phyloP scores from a whole-genome alignment of 768 basidiomycete genomes.

The Pulveroboletus sp. region DNA sequence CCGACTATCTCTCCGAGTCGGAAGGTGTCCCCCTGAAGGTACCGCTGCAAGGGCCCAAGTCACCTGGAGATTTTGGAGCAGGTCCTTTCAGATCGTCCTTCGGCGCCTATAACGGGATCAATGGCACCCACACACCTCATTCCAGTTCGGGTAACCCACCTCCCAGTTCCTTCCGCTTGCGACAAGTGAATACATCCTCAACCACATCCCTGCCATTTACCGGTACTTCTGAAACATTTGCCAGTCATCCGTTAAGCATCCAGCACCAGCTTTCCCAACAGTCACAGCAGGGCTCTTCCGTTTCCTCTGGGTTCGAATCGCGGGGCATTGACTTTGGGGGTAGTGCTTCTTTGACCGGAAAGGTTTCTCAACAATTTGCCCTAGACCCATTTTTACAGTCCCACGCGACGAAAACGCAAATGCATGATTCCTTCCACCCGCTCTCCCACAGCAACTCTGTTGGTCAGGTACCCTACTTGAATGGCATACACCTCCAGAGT shows the following conservation, averaged over 20 bases:
- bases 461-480: slow-evolving; percentile 35
- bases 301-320: slow-evolving; percentile 25
- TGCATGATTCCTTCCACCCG: slow-evolving; percentile 33
- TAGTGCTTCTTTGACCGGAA: slow-evolving; percentile 22
- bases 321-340: slow-evolving; percentile 33
- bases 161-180: slow-evolving; percentile 34
- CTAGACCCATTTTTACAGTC: slow-evolving; percentile 34
- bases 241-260: slow-evolving; percentile 25
- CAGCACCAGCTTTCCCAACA: slow-evolving; percentile 35
- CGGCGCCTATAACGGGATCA: slow-evolving; percentile 30
- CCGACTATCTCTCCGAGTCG: slow-evolving; percentile 35
- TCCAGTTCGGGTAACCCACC: slow-evolving; percentile 29
- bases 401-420: slow-evolving; percentile 26
- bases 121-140: slow-evolving; percentile 20
- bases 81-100: slow-evolving; percentile 36
- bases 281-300: slow-evolving; percentile 28
- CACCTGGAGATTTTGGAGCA: slow-evolving; percentile 33
- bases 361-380: slow-evolving; percentile 31
- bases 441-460: slow-evolving; percentile 31
- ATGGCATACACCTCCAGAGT: slow-evolving; percentile 53
- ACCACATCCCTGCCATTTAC: slow-evolving; percentile 25
- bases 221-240: slow-evolving; percentile 24
- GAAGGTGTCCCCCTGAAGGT: slow-evolving; percentile 33
- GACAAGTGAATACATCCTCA: slow-evolving; percentile 31
- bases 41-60: slow-evolving; percentile 26